Percentiles rank a stretch among this genome's conserved stretches.
Evolutionary conservation across 2,329 filamentous ascomycete genomes (phyloP).

Genomic region (Chrysoporthe deuterocubensis): DNA sequence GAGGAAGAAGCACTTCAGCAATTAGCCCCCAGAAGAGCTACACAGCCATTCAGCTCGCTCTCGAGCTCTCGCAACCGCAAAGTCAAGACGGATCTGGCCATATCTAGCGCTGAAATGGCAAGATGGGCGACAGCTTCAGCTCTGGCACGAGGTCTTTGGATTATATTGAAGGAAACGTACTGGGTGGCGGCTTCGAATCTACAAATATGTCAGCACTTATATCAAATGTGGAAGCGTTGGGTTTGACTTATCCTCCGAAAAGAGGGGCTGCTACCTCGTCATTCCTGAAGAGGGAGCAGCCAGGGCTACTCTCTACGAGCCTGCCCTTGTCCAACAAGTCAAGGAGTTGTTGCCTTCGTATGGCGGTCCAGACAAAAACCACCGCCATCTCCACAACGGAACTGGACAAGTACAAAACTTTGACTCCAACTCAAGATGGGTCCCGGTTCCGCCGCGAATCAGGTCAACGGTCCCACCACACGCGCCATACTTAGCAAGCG

Average conservation of each 20-base stretch:
- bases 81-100: no score
- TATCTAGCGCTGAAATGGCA: no score
- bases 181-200: not conserved
- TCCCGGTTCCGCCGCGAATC: slow-evolving; percentile 54
- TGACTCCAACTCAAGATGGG: slow-evolving; percentile 94
- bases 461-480: slow-evolving; percentile 19
- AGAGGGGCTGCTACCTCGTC: slow-evolving; percentile 54
- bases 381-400: slow-evolving; percentile 34
- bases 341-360: slow-evolving; percentile 22
- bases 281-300: slow-evolving; percentile 56
- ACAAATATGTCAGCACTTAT: slow-evolving; percentile 34
- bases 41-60: no score
- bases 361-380: slow-evolving; percentile 32
- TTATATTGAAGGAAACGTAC: no score
- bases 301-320: slow-evolving; percentile 48
- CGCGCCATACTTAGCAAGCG: slow-evolving; percentile 10
- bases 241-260: slow-evolving; percentile 54
- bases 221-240: slow-evolving; percentile 17
- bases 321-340: slow-evolving; percentile 41
- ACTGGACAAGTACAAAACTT: slow-evolving; percentile 87
- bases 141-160: not conserved
- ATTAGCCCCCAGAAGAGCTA: no score
- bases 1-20: no score
- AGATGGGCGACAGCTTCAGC: not conserved
- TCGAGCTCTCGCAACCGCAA: no score